Evolutionary conservation across 2,329 filamentous ascomycete species (phyloP).

Genomic region (Cladophialophora chaetospira): DNA sequence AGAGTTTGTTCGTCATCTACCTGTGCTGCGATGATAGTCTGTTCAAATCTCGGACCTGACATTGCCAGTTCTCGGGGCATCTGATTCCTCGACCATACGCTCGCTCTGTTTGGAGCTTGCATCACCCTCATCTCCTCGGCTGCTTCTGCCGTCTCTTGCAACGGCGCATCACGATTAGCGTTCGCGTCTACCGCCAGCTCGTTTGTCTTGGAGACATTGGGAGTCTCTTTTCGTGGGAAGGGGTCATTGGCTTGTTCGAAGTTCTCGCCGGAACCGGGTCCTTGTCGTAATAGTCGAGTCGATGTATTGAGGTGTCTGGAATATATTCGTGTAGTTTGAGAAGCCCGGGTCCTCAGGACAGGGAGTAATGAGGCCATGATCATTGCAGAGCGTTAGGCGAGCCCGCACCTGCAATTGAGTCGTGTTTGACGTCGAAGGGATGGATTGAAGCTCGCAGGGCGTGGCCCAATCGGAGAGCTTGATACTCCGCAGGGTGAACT

Average conservation of each 20-base stretch:
- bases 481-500: constrained; percentile 1
- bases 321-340: constrained; percentile 65
- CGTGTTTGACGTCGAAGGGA: constrained; percentile 3
- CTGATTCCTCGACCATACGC: constrained; percentile 85
- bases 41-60: constrained; percentile 93
- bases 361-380: constrained; percentile 26
- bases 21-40: constrained; percentile 91
- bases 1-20: constrained; percentile 59
- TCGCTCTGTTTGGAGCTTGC: constrained; percentile 85
- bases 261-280: constrained; percentile 39
- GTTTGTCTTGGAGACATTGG: constrained; percentile 64
- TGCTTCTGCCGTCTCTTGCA: constrained; percentile 58
- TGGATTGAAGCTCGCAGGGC: constrained; percentile 16
- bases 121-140: constrained; percentile 60
- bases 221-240: constrained; percentile 51
- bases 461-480: constrained; percentile 14
- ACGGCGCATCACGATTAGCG: constrained; percentile 51
- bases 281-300: constrained; percentile 29
- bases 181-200: constrained; percentile 54
- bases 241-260: constrained; percentile 59
- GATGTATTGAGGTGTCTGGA: constrained; percentile 55
- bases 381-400: background rate
- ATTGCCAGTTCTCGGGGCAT: constrained; percentile 79
- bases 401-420: background rate
- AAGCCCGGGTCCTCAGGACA: constrained; percentile 35